These are phyloP conservation scores for Discostella stelligeroides DNA, from an alignment of 108 stramenopile genomes.

Conservation along the genomic window DNA sequence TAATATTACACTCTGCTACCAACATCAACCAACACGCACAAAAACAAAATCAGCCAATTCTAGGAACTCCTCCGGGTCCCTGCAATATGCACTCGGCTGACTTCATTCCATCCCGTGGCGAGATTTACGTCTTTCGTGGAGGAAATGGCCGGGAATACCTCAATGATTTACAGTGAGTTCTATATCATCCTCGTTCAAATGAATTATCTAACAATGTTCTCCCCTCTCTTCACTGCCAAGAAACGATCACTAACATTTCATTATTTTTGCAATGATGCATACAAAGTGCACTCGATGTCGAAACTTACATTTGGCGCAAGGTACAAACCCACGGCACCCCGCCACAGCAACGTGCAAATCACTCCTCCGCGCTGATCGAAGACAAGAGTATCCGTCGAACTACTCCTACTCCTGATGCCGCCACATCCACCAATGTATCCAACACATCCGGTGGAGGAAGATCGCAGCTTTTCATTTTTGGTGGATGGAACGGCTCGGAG, in stretches of 20 bases:
- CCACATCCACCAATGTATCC: no score
- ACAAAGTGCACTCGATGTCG: slow-evolving; percentile 64
- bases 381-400: slow-evolving; percentile 27
- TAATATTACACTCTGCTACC: no score
- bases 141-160: slow-evolving; percentile 77
- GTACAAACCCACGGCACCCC: slow-evolving; percentile 73
- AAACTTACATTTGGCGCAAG: slow-evolving; percentile 75
- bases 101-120: slow-evolving; percentile 60
- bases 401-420: no score
- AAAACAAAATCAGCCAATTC: slow-evolving; percentile 1
- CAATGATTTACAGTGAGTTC: slow-evolving; percentile 27
- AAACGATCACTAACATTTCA: no score
- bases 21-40: no score
- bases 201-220: no score
- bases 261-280: slow-evolving; percentile 50
- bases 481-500: slow-evolving; percentile 91
- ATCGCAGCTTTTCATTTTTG: slow-evolving; percentile 88
- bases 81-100: slow-evolving; percentile 98
- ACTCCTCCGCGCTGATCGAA: slow-evolving; percentile 82
- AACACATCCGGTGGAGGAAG: slow-evolving; percentile 6
- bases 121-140: slow-evolving; percentile 92
- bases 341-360: slow-evolving; percentile 91
- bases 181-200: no score
- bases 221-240: not conserved
- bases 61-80: slow-evolving; percentile 81